Evolutionary conservation across 441 rosid species (phyloP), one percentile per base, ranked within the genome.

Genomic region (Pelargonium citronellum): DNA sequence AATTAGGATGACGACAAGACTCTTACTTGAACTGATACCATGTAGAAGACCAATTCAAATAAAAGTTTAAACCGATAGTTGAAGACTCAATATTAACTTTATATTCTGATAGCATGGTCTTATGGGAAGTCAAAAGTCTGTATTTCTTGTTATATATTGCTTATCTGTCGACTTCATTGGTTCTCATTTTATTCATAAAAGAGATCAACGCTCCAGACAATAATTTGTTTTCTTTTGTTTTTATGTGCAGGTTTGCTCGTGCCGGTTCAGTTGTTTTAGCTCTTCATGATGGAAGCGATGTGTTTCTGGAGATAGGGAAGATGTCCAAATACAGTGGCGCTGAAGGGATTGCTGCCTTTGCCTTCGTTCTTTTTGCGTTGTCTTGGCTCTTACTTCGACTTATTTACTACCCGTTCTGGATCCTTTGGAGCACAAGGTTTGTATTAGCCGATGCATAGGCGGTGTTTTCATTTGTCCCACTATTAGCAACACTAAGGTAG

Each of bases 361-460:
- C 77, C 8, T 86, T 87, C 64, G 62, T 83, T 74, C 74, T 82
- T 73, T 87, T 84, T 70, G 82, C 75, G 4, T 69, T 81, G 77
- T 83, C 81, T 51, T 87, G 83, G 82, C 76, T 81, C 17, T 60
- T 79, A 63, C 76, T 87, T 16, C 87, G 90, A 55, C 78, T 83
- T 66, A 73, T 80, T 64, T 75, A 79, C 78, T 87, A 78, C 67
- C 87, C 91, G 9, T 84, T 82, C 66, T 81, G 87, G 89, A 62
- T 85, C 69, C 79, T 87, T 39, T 66, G 86, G 88, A 87, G 90
- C 67, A 86, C 92, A 47, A 86, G 85, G 92, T 86, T 71, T 51
- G 79, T 71, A 39, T 47, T 55, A 19, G 30, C 27, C 15, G 61
- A 24, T 47, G 68, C 34, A 57, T 15, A 17, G 17, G 51, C 58